phyloP scores from a whole-genome alignment of 257 asterid species.

The Ajuga chamaepitys region DNA sequence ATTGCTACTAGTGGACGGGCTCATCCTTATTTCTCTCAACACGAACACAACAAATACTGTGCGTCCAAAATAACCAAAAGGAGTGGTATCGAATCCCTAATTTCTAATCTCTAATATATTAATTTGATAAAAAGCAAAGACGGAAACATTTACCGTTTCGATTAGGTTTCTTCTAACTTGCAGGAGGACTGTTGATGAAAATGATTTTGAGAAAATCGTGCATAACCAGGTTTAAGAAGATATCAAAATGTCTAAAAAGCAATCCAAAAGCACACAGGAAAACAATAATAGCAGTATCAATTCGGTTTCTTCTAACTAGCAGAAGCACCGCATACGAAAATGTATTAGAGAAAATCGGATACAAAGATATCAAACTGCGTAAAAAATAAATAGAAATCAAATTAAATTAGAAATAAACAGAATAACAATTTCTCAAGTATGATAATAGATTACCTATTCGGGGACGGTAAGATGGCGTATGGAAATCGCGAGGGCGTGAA shows the following conservation, averaged over 20 bases:
- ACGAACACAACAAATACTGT: too few species aligned
- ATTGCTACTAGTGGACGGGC: conserved; percentile 19
- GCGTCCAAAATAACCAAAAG: neutral
- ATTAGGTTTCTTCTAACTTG: neutral
- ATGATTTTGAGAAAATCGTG: neutral
- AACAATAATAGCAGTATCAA: too few species aligned
- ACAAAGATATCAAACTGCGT: neutral
- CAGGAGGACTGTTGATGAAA: too few species aligned
- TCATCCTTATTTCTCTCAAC: conserved; percentile 23
- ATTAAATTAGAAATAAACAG: neutral
- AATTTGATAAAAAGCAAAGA: neutral
- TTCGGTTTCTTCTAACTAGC: too few species aligned
- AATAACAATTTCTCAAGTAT: too few species aligned
- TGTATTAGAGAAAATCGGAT: too few species aligned
- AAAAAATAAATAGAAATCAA: neutral
- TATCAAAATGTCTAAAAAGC: too few species aligned
- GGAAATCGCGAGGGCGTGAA: conserved; percentile 26
- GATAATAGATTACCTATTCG: conserved; percentile 14
- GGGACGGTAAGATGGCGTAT: conserved; percentile 40
- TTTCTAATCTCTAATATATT: neutral
- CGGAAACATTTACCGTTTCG: neutral
- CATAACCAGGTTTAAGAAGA: neutral
- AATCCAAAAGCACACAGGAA: too few species aligned
- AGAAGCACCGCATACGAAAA: too few species aligned
- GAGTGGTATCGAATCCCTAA: too few species aligned